A percentile compares a stretch with the other conserved stretches of the same genome.
Conservation (phyloP, 1,139 yeast genomes). For the Geotrichum klebahnii region DNA sequence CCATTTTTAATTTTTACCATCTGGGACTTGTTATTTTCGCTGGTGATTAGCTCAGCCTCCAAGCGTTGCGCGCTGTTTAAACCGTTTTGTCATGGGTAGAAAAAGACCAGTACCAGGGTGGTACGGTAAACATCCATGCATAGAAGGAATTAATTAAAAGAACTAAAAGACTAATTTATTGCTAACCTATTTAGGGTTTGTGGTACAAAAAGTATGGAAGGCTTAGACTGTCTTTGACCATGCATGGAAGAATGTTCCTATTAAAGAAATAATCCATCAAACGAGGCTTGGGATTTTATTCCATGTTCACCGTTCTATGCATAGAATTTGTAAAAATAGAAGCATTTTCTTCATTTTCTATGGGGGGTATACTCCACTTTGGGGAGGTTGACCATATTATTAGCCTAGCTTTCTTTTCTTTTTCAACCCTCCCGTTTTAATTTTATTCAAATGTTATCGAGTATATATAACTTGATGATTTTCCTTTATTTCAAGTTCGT, state of each 20-base stretch:
- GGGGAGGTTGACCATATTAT: neutral
- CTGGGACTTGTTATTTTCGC: neutral
- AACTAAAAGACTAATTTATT: too few relatives aligned
- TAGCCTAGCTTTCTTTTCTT: neutral
- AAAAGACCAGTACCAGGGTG: too few relatives aligned
- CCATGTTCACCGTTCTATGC: neutral
- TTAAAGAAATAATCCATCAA: neutral
- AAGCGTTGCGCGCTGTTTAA: too few relatives aligned
- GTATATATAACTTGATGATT: neutral
- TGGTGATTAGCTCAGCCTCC: neutral
- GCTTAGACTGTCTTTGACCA: neutral
- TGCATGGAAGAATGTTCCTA: neutral
- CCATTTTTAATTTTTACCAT: neutral
- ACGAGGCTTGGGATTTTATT: neutral
- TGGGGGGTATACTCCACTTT: neutral
- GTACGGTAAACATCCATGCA: too few relatives aligned
- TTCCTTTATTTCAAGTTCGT: neutral
- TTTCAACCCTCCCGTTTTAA: neutral
- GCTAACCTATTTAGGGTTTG: too few relatives aligned
- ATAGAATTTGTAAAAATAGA: conserved; percentile 3
- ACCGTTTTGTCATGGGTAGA: too few relatives aligned
- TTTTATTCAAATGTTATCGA: neutral
- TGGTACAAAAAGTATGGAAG: neutral
- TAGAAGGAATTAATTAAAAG: too few relatives aligned
- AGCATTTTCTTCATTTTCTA: neutral